Conservation (phyloP, 192 early-diverging fungal species). For the Coemansia guatemalensis region DNA sequence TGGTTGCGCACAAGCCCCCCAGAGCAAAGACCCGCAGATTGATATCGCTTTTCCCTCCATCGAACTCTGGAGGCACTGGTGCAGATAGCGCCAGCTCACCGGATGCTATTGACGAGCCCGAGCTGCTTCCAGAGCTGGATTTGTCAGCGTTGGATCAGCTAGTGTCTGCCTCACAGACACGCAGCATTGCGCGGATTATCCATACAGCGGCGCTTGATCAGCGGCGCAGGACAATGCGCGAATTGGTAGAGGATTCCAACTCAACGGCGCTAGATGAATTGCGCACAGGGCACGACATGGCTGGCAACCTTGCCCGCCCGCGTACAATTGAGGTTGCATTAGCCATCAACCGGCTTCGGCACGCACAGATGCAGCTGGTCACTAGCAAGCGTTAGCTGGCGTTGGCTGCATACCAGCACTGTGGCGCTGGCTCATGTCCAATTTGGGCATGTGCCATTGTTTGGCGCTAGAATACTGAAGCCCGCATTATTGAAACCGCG, state of each 20-base stretch:
- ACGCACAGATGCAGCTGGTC: conserved; percentile 17
- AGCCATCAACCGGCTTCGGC: conserved; percentile 52
- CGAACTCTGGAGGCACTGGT: not conserved
- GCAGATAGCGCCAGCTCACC: not conserved
- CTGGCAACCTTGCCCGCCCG: conserved; percentile 54
- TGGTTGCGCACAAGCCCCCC: conserved; percentile 33
- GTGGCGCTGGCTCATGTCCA: not conserved
- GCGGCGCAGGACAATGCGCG: conserved; percentile 28
- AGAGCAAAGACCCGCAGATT: conserved; percentile 19
- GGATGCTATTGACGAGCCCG: not conserved
- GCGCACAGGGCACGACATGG: conserved; percentile 7
- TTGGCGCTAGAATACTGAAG: not conserved
- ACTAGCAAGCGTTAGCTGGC: not conserved
- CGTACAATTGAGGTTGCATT: conserved; percentile 52
- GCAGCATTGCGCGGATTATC: conserved; percentile 49
- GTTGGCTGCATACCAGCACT: not conserved
- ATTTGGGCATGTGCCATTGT: not conserved
- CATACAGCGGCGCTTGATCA: conserved; percentile 5
- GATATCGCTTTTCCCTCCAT: conserved; percentile 35
- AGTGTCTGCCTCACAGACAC: conserved; percentile 53
- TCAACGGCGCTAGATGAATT: conserved; percentile 32
- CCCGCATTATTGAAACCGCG: not conserved
- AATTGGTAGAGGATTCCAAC: conserved; percentile 32
- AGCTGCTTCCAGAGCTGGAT: conserved; percentile 31
- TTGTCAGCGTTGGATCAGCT: conserved; percentile 59